These are phyloP conservation scores for Chalciporus sp. DNA, from an alignment of 1,284 basidiomycete genomes.

Conservation along the genomic window DNA sequence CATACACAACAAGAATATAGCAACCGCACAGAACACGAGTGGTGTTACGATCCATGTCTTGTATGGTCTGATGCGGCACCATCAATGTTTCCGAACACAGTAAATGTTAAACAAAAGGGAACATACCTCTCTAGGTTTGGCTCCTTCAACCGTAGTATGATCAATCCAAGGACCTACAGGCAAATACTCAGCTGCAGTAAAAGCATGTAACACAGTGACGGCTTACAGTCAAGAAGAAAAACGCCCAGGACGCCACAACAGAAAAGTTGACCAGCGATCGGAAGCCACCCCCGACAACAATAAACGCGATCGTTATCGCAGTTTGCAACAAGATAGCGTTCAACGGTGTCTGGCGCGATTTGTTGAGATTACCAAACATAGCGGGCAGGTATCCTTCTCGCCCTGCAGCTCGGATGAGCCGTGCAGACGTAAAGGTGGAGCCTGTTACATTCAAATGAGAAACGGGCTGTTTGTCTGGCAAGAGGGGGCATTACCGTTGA, in stretches of 20 bases:
- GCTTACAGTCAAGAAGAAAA: constrained; percentile 85
- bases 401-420: constrained; percentile 87
- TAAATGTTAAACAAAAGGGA: neutral
- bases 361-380: constrained; percentile 77
- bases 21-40: constrained; percentile 88
- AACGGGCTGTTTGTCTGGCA: neutral
- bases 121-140: constrained; percentile 80
- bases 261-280: constrained; percentile 86
- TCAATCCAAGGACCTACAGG: constrained; percentile 77
- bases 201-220: neutral
- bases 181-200: neutral
- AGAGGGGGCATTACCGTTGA: constrained; percentile 63
- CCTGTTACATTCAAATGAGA: constrained; percentile 43
- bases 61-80: constrained; percentile 68
- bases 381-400: constrained; percentile 87
- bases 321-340: constrained; percentile 85
- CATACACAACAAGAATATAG: constrained; percentile 93
- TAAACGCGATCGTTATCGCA: constrained; percentile 72
- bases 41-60: constrained; percentile 92
- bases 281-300: constrained; percentile 87
- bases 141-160: constrained; percentile 90
- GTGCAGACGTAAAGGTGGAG: constrained; percentile 80
- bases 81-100: neutral
- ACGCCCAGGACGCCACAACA: constrained; percentile 87
- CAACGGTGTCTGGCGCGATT: constrained; percentile 77